These are phyloP conservation scores for Epichloe typhina DNA, from an alignment of 2,329 filamentous ascomycete genomes.

Conservation along the genomic window DNA sequence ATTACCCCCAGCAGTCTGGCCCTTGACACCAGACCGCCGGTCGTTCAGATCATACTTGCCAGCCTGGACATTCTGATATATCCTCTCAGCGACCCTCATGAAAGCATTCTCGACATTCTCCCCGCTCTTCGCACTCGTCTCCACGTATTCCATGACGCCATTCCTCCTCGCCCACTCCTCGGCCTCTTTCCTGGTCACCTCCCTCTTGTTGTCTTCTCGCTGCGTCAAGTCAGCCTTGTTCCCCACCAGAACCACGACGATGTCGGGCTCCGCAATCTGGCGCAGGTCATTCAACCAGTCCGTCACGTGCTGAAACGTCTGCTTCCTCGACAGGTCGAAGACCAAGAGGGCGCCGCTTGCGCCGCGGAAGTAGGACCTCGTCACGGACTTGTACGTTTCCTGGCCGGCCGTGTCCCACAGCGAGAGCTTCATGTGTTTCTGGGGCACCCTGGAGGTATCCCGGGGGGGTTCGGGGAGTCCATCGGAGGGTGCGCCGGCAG, in stretches of 20 bases:
- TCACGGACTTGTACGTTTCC: slow-evolving; percentile 95
- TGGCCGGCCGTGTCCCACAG: slow-evolving; percentile 96
- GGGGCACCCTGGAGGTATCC: slow-evolving; percentile 25
- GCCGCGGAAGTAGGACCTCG: slow-evolving; percentile 83
- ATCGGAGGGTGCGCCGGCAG: slow-evolving; percentile 3
- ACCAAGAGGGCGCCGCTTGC: slow-evolving; percentile 63
- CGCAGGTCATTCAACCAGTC: slow-evolving; percentile 90
- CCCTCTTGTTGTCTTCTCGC: slow-evolving; percentile 47
- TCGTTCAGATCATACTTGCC: slow-evolving; percentile 93
- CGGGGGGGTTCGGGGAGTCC: slow-evolving; percentile 44
- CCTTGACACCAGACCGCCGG: slow-evolving; percentile 81
- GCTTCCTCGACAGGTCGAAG: slow-evolving; percentile 79
- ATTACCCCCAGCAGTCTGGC: slow-evolving; percentile 38
- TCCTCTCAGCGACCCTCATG: slow-evolving; percentile 82
- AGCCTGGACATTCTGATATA: slow-evolving; percentile 93
- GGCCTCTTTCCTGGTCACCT: slow-evolving; percentile 73
- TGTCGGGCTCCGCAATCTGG: slow-evolving; percentile 89
- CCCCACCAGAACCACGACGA: slow-evolving; percentile 86
- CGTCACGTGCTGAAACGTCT: slow-evolving; percentile 78
- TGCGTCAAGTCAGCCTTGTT: slow-evolving; percentile 82
- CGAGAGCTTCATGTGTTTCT: slow-evolving; percentile 82
- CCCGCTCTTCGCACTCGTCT: slow-evolving; percentile 91
- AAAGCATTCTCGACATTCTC: slow-evolving; percentile 91
- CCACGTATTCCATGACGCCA: slow-evolving; percentile 83
- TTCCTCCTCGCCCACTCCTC: slow-evolving; percentile 80